Evolutionary conservation across 2,329 filamentous ascomycete species (phyloP).

Genomic region (Apiospora phragmitis): DNA sequence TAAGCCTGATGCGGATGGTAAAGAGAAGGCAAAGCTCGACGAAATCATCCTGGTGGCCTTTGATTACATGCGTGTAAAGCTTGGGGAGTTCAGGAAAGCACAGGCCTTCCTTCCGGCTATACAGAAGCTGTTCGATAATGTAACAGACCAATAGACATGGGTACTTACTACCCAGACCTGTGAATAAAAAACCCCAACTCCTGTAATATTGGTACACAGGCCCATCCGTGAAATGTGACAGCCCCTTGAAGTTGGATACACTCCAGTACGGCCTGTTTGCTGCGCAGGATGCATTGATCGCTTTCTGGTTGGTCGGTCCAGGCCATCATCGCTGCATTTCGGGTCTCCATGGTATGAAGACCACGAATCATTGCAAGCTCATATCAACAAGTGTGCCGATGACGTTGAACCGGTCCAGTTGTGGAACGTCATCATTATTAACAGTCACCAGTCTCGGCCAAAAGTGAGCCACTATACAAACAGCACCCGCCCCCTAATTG

Average conservation of each 20-base stretch:
- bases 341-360: too few species aligned
- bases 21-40: constrained; percentile 36
- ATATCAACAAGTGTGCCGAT: too few species aligned
- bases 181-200: background rate
- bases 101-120: constrained; percentile 33
- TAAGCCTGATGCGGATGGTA: constrained; percentile 23
- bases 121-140: constrained; percentile 30
- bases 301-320: too few species aligned
- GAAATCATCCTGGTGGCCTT: constrained; percentile 72
- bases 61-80: constrained; percentile 72
- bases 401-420: background rate
- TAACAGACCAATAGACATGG: constrained; percentile 9
- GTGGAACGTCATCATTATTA: background rate
- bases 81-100: constrained; percentile 34
- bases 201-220: background rate
- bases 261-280: too few species aligned
- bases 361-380: too few species aligned
- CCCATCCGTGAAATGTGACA: background rate
- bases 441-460: background rate
- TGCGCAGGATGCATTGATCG: too few species aligned
- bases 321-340: too few species aligned
- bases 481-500: background rate
- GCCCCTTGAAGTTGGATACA: background rate
- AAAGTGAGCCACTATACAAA: background rate
- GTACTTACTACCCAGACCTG: background rate